Percentiles rank a stretch among this genome's conserved stretches.
Evolutionary conservation across 1,284 basidiomycete species (phyloP).

Genomic region (Coriolopsis trogii): DNA sequence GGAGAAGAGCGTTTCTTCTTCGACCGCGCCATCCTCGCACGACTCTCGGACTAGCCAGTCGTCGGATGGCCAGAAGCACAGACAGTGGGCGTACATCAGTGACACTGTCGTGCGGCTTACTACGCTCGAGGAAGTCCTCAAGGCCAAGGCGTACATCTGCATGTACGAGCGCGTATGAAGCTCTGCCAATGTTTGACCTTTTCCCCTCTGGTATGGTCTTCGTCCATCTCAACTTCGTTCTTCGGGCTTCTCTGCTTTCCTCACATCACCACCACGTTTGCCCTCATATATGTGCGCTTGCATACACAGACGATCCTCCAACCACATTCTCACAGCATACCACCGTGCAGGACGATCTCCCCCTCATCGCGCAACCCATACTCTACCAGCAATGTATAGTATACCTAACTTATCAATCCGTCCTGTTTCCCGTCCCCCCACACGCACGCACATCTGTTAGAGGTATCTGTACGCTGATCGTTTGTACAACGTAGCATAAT

Average conservation of each 20-base stretch:
- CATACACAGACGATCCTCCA: background rate
- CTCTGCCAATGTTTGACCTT: background rate
- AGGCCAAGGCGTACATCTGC: slow-evolving; percentile 89
- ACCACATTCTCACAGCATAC: background rate
- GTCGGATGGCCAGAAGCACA: slow-evolving; percentile 22
- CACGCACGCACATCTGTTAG: no score
- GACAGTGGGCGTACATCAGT: slow-evolving; percentile 92
- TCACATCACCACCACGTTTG: no score
- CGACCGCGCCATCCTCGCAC: slow-evolving; percentile 24
- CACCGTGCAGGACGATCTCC: background rate
- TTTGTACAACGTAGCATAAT: no score
- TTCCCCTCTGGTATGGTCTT: background rate
- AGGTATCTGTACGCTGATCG: no score
- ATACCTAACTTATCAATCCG: no score
- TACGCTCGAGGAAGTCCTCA: slow-evolving; percentile 85
- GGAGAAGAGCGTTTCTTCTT: slow-evolving; percentile 15
- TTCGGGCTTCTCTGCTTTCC: no score
- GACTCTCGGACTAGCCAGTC: slow-evolving; percentile 13
- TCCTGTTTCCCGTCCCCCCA: no score
- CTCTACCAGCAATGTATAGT: no score
- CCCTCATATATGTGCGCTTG: no score
- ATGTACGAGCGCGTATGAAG: slow-evolving; percentile 75
- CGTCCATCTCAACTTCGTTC: no score
- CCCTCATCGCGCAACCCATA: no score
- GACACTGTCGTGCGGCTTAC: slow-evolving; percentile 81